These are phyloP conservation scores for Colletotrichum sp. DNA, from an alignment of 2,329 filamentous ascomycete species.

Conservation along the genomic window DNA sequence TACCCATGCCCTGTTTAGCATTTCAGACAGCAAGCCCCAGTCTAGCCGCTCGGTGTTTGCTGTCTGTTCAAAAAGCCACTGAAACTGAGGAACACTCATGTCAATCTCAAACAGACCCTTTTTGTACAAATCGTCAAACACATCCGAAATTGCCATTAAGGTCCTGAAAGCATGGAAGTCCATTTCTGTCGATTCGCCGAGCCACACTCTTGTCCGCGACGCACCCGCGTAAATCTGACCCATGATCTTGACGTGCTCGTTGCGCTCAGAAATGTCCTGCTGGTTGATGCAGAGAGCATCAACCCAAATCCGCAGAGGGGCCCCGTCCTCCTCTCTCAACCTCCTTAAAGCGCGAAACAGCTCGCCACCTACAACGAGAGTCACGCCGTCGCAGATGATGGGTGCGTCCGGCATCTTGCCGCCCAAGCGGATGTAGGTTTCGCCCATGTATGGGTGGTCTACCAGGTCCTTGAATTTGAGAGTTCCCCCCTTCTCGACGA, in stretches of 20 bases:
- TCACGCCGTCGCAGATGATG: slow-evolving; percentile 8
- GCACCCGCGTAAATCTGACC: slow-evolving; percentile 9
- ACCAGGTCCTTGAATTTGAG: slow-evolving; percentile 22
- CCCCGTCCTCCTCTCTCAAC: neutral
- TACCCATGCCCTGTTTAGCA: slow-evolving; percentile 9
- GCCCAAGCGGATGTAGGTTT: neutral
- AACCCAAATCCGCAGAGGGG: slow-evolving; percentile 9
- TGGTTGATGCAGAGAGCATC: slow-evolving; percentile 22
- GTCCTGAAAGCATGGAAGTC: neutral
- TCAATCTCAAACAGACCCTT: neutral
- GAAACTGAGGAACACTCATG: neutral
- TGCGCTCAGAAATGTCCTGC: slow-evolving; percentile 5
- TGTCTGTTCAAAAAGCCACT: neutral
- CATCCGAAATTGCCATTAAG: neutral
- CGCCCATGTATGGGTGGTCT: slow-evolving; percentile 23
- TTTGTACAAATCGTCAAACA: neutral
- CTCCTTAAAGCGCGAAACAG: slow-evolving; percentile 6
- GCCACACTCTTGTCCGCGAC: slow-evolving; percentile 5
- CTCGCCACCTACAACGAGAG: slow-evolving; percentile 6
- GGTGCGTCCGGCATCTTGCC: slow-evolving; percentile 5
- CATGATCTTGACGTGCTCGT: slow-evolving; percentile 21
- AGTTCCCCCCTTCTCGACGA: neutral
- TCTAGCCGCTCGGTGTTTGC: neutral
- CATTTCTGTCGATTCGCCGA: slow-evolving; percentile 14
- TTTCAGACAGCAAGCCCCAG: slow-evolving; percentile 1